Evolutionary conservation across 2,329 filamentous ascomycete species (phyloP), one percentile per base, ranked within the genome.

Genomic region (Calycina herbarum): DNA sequence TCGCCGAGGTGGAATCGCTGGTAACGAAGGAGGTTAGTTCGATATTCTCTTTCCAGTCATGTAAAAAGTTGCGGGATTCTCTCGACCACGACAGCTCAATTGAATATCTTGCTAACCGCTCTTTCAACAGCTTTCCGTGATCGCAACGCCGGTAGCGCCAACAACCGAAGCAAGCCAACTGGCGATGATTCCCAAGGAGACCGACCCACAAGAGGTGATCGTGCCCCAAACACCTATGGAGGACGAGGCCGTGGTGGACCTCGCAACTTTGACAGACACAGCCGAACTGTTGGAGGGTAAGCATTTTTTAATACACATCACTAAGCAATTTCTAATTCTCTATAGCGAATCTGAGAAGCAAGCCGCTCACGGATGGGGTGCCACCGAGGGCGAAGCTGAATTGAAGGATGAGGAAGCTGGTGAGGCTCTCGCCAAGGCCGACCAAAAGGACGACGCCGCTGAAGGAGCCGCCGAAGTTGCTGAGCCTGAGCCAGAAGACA

Each of bases 401-500:
- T 88, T 91, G 82, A 91, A 91, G 77, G 95, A 98, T 75, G 95
- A 98, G 86, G 87, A 92, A 81, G 93, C 90, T 73, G 95, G 91
- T 74, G 93, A 96, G 79, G 90, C 87, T 74, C 96, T 97, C 73
- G 95, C 95, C 73, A 86, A 92, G 81, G 83, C 85, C 71, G 94
- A 98, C 77, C 86, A 92, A 82, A 93, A 91, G 82, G 90, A 93
- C 68, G 35, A 38, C 35, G 35, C 35, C 35, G 85, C 82, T 63
- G 81, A 79, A 77, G 78, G 76, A 69, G 80, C 78, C 66, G 78
- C 81, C 59, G 71, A 79, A 68, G 81, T 79, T 70, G 78, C 77
- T 65, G 79, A 77, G 69, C 81, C 80, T 66, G 81, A 83, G 71
- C 79, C 82, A 65, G 82, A 83, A 69, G 92, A 96, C 80, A 96